Base-by-base conservation (phyloP, 805 yeast genomes). In the Saccharomycopsis lassenensis region DNA sequence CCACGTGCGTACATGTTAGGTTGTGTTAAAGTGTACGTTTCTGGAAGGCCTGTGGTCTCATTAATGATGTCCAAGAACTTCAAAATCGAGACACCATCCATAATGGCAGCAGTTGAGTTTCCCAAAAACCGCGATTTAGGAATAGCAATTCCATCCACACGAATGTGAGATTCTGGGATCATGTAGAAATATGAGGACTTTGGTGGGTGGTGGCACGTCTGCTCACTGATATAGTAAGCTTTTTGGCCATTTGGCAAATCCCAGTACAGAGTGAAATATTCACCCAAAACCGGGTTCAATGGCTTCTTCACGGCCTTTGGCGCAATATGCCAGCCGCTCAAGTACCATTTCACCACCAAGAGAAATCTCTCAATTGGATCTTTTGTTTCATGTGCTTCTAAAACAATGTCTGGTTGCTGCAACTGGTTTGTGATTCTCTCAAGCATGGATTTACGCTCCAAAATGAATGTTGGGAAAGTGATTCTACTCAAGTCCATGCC, bases 241-340 rank as follows among this genome's bases (percentile, higher is more conserved):
- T 69, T 69, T 21, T 68, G 73, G 21, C 65, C 70, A 34, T 80
- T 73, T 7, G 87, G 75, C 31, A 85, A 60, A 49, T 86, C 91
- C 98, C 98, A 91, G 55, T 80, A 87, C 52, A 95, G 79, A 15
- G 84, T 71, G 57, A 84, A 91, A 47, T 79, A 69, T 55, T 91
- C 98, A 21, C 97, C 96, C 18, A 91, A 55, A 5, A 91, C 85
- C 1, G 98, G 98, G 53, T 91, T 91, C 50, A 91, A 65, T 0
- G 98, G 98, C 57, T 91, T 91, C 56, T 91, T 91, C 11, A 91
- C 98, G 3, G 97, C 98, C 54, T 89, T 89, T 20, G 97, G 98
- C 1, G 96, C 91, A 55, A 91, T 91, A 54, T 91, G 96, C 97
- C 97, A 91, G 32, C 93, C 85, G 3, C 95, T 73, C 56, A 91